Evolutionary conservation across 1,139 yeast genomes (phyloP).

Genomic region (Saccharomyces pastorianus): DNA sequence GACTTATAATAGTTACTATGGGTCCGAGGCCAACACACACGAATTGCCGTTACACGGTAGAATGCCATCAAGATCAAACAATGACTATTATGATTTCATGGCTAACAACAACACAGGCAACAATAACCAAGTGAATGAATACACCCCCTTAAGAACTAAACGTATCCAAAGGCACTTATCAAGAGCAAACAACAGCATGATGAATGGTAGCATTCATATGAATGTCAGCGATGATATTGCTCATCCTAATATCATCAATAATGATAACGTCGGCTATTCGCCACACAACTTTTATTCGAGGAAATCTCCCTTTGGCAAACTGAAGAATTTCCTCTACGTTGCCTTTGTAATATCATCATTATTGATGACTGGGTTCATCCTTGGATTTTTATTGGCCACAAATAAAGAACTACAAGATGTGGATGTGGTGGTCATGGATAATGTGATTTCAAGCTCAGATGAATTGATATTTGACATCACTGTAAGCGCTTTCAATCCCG

Average conservation of each 20-base stretch:
- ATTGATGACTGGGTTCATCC: conserved; percentile 60
- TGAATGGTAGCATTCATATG: conserved; percentile 7
- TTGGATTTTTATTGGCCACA: conserved; percentile 81
- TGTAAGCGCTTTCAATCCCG: conserved; percentile 81
- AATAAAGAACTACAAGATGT: conserved; percentile 74
- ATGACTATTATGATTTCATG: conserved; percentile 3
- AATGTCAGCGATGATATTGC: conserved; percentile 7
- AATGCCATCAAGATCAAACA: not conserved
- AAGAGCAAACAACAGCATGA: conserved; percentile 8
- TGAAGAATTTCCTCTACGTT: conserved; percentile 49
- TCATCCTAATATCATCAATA: not conserved
- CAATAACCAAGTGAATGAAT: conserved; percentile 8
- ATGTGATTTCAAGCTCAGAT: conserved; percentile 73
- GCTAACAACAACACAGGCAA: conserved; percentile 3
- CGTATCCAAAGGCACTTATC: not conserved
- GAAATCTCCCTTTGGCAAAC: conserved; percentile 27
- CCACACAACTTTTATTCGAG: conserved; percentile 47
- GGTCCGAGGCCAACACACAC: not conserved
- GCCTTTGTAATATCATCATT: conserved; percentile 46
- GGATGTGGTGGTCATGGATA: conserved; percentile 50
- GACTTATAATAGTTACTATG: conserved; percentile 5
- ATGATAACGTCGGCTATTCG: conserved; percentile 39
- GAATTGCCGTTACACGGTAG: conserved; percentile 1
- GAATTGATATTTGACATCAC: conserved; percentile 75
- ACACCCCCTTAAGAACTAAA: conserved; percentile 11